A percentile compares a stretch with the other conserved stretches of the same genome.
Conservation (phyloP, 2,329 filamentous ascomycete species). For the Thielaviopsis ethacetica region DNA sequence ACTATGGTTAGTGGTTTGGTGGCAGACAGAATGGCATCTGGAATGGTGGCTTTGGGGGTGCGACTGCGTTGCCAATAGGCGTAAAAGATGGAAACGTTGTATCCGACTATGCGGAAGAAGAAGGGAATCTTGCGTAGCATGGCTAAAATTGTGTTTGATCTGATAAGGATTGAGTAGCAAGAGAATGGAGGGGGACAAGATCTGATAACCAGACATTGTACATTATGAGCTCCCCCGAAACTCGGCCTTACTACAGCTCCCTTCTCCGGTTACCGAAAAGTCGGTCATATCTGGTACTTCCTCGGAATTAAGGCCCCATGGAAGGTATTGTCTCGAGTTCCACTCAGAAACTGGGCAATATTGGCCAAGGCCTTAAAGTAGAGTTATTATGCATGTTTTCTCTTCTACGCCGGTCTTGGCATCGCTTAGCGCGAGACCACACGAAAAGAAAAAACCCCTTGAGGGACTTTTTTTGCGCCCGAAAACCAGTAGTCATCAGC, state of each 20-base stretch:
- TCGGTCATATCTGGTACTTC: neutral
- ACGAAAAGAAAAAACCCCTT: neutral
- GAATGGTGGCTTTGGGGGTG: slow-evolving; percentile 2
- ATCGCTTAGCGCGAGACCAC: neutral
- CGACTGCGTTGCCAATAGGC: slow-evolving; percentile 11
- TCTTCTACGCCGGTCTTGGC: neutral
- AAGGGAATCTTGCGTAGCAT: slow-evolving; percentile 17
- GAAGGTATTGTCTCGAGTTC: neutral
- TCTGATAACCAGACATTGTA: neutral
- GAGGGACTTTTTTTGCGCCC: neutral
- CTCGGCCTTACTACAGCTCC: neutral
- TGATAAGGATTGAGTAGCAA: slow-evolving; percentile 2
- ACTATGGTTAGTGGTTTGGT: slow-evolving; percentile 29
- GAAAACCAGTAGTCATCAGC: neutral
- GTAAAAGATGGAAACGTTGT: slow-evolving; percentile 16
- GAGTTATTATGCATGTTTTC: neutral
- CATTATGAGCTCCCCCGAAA: neutral
- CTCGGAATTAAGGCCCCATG: neutral
- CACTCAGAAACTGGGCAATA: neutral
- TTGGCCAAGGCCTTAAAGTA: neutral
- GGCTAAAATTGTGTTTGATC: slow-evolving; percentile 1
- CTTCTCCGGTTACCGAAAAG: neutral
- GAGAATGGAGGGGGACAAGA: neutral
- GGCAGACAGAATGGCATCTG: slow-evolving; percentile 10
- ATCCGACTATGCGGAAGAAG: slow-evolving; percentile 17